A percentile compares a stretch with the other conserved stretches of the same genome.
Conservation (phyloP, 2,329 filamentous ascomycete species). For the Neoascochyta sp. region DNA sequence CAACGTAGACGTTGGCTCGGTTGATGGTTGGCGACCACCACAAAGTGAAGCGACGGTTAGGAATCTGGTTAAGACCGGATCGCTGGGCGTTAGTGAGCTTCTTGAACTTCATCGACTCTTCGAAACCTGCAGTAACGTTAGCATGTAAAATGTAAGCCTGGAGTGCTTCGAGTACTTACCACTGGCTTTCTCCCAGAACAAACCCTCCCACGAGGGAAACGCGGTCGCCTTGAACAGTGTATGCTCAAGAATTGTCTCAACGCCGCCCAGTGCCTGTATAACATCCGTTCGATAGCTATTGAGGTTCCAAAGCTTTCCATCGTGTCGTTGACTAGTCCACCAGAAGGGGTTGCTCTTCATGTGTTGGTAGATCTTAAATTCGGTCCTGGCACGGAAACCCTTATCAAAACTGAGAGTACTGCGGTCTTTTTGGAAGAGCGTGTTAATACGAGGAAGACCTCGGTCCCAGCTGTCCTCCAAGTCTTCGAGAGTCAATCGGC, state of each 20-base stretch:
- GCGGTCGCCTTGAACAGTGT: conserved; percentile 95
- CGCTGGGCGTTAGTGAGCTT: conserved; percentile 96
- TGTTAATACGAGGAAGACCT: conserved; percentile 95
- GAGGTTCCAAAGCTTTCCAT: conserved; percentile 95
- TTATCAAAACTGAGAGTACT: conserved; percentile 98
- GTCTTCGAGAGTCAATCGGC: conserved; percentile 89
- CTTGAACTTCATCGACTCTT: conserved; percentile 87
- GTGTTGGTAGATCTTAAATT: conserved; percentile 97
- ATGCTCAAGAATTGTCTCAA: conserved; percentile 96
- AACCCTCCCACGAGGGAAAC: conserved; percentile 93
- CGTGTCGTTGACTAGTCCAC: conserved; percentile 97
- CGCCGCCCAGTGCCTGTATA: conserved; percentile 91
- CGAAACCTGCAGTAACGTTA: conserved; percentile 18
- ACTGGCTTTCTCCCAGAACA: conserved; percentile 78
- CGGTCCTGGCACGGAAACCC: conserved; percentile 88
- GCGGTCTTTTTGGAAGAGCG: conserved; percentile 95
- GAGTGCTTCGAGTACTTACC: conserved; percentile 15
- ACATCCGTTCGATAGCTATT: conserved; percentile 96
- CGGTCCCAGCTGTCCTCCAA: conserved; percentile 98
- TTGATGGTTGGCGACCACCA: conserved; percentile 96
- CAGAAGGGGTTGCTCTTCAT: conserved; percentile 99
- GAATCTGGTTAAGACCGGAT: conserved; percentile 96
- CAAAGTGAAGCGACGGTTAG: conserved; percentile 94
- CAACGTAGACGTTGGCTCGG: conserved; percentile 94
- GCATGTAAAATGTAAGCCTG: not conserved